Percentiles rank a stretch among this genome's conserved stretches.
Conservation (phyloP, 2,329 filamentous ascomycete genomes). For the Fonsecaea multimorphosa region DNA sequence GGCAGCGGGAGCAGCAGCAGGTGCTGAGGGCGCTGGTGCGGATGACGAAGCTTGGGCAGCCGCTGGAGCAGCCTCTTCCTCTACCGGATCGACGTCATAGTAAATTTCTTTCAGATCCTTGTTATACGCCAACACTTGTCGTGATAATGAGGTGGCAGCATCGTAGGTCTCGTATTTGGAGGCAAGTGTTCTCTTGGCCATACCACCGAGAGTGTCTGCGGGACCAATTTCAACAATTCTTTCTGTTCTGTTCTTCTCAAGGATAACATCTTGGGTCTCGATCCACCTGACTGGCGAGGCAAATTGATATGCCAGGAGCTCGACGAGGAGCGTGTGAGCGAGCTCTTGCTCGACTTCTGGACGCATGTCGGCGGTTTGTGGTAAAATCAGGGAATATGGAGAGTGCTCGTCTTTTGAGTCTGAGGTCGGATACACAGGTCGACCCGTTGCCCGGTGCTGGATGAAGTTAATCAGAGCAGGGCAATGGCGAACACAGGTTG, state of each 20-base stretch:
- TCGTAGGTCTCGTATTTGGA: slow-evolving; percentile 99
- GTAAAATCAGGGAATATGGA: background rate
- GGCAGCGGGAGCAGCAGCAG: slow-evolving; percentile 61
- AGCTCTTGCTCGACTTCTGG: slow-evolving; percentile 99
- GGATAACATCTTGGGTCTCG: slow-evolving; percentile 99
- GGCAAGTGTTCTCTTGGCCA: slow-evolving; percentile 94
- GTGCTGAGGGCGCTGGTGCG: slow-evolving; percentile 52
- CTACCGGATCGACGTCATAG: slow-evolving; percentile 94
- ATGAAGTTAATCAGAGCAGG: slow-evolving; percentile 43
- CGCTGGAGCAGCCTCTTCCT: slow-evolving; percentile 77
- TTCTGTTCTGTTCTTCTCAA: slow-evolving; percentile 94
- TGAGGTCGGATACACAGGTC: slow-evolving; percentile 8
- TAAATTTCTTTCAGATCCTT: slow-evolving; percentile 99
- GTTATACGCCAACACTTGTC: slow-evolving; percentile 98
- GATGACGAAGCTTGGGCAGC: slow-evolving; percentile 49
- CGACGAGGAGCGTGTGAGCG: slow-evolving; percentile 95
- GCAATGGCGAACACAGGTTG: slow-evolving; percentile 30
- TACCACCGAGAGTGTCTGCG: slow-evolving; percentile 93
- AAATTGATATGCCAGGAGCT: slow-evolving; percentile 99
- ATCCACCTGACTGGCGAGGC: slow-evolving; percentile 99
- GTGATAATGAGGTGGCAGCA: slow-evolving; percentile 91
- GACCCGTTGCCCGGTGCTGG: slow-evolving; percentile 31
- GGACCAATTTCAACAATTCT: slow-evolving; percentile 97
- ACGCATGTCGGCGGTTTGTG: slow-evolving; percentile 70
- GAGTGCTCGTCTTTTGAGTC: background rate